Conservation (phyloP, 2,329 filamentous ascomycete species). For the Monosporascus sp. region DNA sequence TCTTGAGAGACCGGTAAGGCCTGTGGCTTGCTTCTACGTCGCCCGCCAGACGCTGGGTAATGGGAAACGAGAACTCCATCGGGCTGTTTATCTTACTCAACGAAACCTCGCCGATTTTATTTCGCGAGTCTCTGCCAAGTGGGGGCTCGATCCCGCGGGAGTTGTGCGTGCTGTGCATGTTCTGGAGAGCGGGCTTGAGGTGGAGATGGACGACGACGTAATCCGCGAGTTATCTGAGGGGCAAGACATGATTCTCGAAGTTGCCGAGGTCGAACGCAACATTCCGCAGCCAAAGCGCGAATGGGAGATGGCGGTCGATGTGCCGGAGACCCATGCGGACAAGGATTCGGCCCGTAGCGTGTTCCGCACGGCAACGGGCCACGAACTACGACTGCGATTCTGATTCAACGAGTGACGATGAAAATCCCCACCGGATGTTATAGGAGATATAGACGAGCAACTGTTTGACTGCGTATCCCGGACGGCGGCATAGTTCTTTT, state of each 20-base stretch:
- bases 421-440: not conserved
- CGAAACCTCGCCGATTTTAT: constrained; percentile 72
- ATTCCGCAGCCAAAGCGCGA: constrained; percentile 45
- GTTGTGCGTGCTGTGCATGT: constrained; percentile 69
- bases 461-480: constrained; percentile 11
- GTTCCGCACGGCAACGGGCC: constrained; percentile 27
- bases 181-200: constrained; percentile 68
- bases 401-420: constrained; percentile 24
- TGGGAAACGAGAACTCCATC: constrained; percentile 61
- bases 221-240: constrained; percentile 80
- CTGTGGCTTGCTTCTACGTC: constrained; percentile 85
- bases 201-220: constrained; percentile 88
- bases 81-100: constrained; percentile 78
- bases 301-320: constrained; percentile 58
- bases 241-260: constrained; percentile 81
- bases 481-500: constrained; percentile 12
- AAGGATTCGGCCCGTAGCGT: constrained; percentile 25
- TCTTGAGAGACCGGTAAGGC: constrained; percentile 61
- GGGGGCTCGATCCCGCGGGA: constrained; percentile 67
- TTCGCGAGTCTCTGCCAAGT: constrained; percentile 69
- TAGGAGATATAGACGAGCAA: constrained; percentile 10
- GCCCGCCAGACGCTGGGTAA: constrained; percentile 46
- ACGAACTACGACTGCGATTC: constrained; percentile 43
- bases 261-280: constrained; percentile 39
- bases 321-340: constrained; percentile 28